Percentiles rank a stretch among this genome's conserved stretches.
Conservation (phyloP, 2,329 filamentous ascomycete species). For the Fusarium begoniae region DNA sequence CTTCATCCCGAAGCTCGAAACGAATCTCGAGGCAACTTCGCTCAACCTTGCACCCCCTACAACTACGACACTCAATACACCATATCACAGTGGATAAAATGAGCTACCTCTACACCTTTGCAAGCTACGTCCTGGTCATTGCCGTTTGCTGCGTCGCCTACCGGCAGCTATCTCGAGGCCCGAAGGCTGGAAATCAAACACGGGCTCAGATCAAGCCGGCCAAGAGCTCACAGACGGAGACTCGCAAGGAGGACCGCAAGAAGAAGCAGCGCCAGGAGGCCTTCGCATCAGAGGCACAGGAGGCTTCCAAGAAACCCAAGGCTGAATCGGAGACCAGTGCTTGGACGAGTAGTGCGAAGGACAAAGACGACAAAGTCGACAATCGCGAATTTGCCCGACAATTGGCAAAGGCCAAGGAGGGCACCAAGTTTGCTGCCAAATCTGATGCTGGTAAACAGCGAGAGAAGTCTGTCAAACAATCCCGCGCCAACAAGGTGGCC, state of each 20-base stretch:
- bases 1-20: slow-evolving; percentile 13
- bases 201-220: slow-evolving; percentile 41
- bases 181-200: slow-evolving; percentile 46
- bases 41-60: slow-evolving; percentile 12
- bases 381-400: slow-evolving; percentile 82
- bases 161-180: slow-evolving; percentile 45
- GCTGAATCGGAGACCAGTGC: slow-evolving; percentile 43
- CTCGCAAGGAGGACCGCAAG: slow-evolving; percentile 54
- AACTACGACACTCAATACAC: slow-evolving; percentile 6
- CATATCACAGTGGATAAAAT: slow-evolving; percentile 48
- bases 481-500: slow-evolving; percentile 64
- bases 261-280: slow-evolving; percentile 59
- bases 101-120: slow-evolving; percentile 49
- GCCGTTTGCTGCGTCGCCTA: slow-evolving; percentile 50
- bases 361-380: slow-evolving; percentile 64
- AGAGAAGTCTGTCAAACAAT: slow-evolving; percentile 76
- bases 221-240: slow-evolving; percentile 45
- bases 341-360: slow-evolving; percentile 43
- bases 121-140: slow-evolving; percentile 50
- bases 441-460: slow-evolving; percentile 69
- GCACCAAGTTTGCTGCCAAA: slow-evolving; percentile 66
- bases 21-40: slow-evolving; percentile 20
- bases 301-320: slow-evolving; percentile 52
- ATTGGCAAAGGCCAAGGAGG: slow-evolving; percentile 75
- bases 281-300: slow-evolving; percentile 50